Base-by-base conservation (phyloP, 345 rosid species). In the Firmiana major region DNA sequence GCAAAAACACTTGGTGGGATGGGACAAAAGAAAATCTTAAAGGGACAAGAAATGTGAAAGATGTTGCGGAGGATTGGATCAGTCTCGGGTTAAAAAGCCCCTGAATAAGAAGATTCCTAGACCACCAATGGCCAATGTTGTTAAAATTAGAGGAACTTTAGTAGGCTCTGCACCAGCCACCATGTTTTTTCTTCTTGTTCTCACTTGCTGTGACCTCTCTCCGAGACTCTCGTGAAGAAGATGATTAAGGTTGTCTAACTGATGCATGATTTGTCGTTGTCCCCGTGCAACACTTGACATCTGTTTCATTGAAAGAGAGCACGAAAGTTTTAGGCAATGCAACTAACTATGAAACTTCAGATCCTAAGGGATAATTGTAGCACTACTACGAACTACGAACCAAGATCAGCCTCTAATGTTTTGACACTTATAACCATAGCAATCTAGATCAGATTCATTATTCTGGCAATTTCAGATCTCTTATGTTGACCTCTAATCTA, bases 211-310 rank as follows among this genome's bases (percentile, higher is more conserved):
- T 74, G 85, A 79, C 66, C 82, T 81, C 74, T 89, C 88, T 43
- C 85, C 86, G 60, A 79, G 22, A 79, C 68, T 85, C 76, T 88
- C 91, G 3, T 77, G 85, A 69, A 92, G 78, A 80, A 97, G 86
- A 74, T 70, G 90, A 80, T 84, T 83, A 58, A 97, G 82, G 63
- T 81, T 90, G 78, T 91, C 97, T 34, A 97, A 72, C 85, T 83
- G 91, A 79, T 86, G 91, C 88, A 88, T 86, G 66, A 97, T 82
- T 83, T 92, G 98, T 31, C 94, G 91, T 71, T 97, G 97, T 73
- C 91, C 95, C 46, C 91, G 83, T 9, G 85, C 75, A 5, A 97
- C 82, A 5, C 76, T 79, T 8, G 92, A 88, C 77, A 96, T 80
- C 97, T 96, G 90, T 75, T 73, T 75, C 74, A 69, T 31, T 2